Evolutionary conservation across 2,329 filamentous ascomycete genomes (phyloP), one percentile per base, ranked within the genome.

Genomic region (Xylaria sp.): DNA sequence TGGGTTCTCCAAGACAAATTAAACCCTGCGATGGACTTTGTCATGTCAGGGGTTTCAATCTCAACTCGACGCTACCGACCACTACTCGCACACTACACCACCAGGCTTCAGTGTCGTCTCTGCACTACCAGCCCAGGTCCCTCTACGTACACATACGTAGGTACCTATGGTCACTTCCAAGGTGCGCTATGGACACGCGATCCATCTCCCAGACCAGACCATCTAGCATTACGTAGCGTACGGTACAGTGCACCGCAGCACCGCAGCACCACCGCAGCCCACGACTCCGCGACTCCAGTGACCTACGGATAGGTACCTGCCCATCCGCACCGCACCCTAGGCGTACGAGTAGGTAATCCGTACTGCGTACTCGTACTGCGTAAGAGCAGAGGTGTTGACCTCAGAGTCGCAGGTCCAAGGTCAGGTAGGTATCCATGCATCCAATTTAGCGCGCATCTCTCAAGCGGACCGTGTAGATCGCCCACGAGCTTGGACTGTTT

Each of bases 11-110:
- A 62, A 62, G 54, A 61, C 58, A 63, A 65, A 63, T 63, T 60
- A 60, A 62, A 60, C 63, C 59, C 63, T 67, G 65, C 64, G 59
- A 49, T 60, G 65, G 64, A 66, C 65, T 66, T 67, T 66, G 59
- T 63, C 52, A 42, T 2, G 55, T 50, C 61, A 59, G 47, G 57
- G 58, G 57, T 58, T 46, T 37, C 44, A 30, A 30, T 30, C 23
- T 30, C 23, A 30, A 30, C 46, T 16, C 47, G 9, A 49, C 48
- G 6, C 16, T 42, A 46, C 9, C 10, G 23, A 30, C 23, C 11
- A 50, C 23, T 6, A 34, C 37, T 9, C 11, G 11, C 37, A 10
- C 37, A 9, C 9, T 42, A 51, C 49, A 51, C 49, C 49, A 51
- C 49, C 23, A 16, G 49, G 7, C 3, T 47, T 42, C 39, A 46